These are phyloP conservation scores for Boletellus deceptivus DNA, from an alignment of 1,284 basidiomycete genomes.

Conservation along the genomic window DNA sequence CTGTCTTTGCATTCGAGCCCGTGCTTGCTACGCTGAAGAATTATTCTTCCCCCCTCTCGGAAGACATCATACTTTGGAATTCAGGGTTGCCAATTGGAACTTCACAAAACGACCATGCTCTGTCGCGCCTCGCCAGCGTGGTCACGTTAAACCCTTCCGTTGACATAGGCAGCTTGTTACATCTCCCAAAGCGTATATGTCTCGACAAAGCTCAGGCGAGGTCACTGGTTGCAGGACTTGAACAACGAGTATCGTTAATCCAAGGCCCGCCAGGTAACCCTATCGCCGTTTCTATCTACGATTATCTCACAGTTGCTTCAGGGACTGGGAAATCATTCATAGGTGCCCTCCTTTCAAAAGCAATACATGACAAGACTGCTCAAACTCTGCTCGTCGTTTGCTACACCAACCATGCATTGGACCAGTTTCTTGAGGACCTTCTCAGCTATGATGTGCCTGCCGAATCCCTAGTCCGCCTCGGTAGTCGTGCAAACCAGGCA, in stretches of 20 bases:
- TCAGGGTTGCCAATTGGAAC: constrained; percentile 16
- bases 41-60: constrained; percentile 35
- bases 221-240: constrained; percentile 50
- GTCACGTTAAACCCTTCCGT: constrained; percentile 33
- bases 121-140: constrained; percentile 36
- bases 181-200: constrained; percentile 38
- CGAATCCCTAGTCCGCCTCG: not conserved
- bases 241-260: constrained; percentile 53
- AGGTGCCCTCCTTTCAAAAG: constrained; percentile 57
- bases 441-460: constrained; percentile 49
- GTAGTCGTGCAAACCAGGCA: too few relatives aligned
- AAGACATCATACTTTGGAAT: constrained; percentile 52
- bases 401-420: constrained; percentile 24
- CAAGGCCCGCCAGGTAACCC: constrained; percentile 63
- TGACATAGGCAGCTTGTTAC: constrained; percentile 39
- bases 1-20: constrained; percentile 60
- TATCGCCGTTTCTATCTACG: not conserved
- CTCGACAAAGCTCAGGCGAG: constrained; percentile 52
- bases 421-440: constrained; percentile 54
- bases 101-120: not conserved
- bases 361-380: constrained; percentile 44
- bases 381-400: constrained; percentile 59
- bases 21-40: constrained; percentile 49
- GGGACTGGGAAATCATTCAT: constrained; percentile 72
- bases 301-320: constrained; percentile 21